A percentile compares a stretch with the other conserved stretches of the same genome.
Conservation (phyloP, 495 filamentous ascomycete genomes). For the Saxophila tyrrhenica region DNA sequence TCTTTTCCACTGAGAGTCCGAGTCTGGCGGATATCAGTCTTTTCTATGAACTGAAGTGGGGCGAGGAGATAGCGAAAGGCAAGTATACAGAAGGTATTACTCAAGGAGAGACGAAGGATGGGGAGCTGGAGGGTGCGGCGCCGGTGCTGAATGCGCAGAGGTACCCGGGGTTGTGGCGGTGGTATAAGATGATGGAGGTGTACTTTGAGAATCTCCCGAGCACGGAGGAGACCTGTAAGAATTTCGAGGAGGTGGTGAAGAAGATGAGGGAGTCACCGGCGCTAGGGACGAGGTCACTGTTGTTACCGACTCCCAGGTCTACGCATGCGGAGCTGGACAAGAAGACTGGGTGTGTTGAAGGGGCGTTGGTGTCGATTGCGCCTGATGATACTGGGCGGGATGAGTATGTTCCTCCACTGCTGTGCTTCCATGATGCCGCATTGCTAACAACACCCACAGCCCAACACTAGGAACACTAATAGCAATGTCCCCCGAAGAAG, state of each 20-base stretch:
- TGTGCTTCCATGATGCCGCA: background rate
- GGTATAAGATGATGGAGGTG: conserved; percentile 19
- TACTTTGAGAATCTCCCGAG: conserved; percentile 18
- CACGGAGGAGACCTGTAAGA: conserved; percentile 11
- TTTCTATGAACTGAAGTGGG: conserved; percentile 27
- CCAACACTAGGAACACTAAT: conserved; percentile 24
- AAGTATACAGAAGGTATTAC: conserved; percentile 23
- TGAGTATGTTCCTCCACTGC: conserved; percentile 5
- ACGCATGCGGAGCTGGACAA: conserved; percentile 18
- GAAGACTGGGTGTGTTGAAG: conserved; percentile 19
- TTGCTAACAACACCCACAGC: background rate
- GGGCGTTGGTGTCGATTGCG: conserved; percentile 22
- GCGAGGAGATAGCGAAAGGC: conserved; percentile 22
- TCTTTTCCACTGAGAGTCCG: conserved; percentile 21
- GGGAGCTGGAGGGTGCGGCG: conserved; percentile 8
- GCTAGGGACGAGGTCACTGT: conserved; percentile 8
- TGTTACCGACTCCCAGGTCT: conserved; percentile 20
- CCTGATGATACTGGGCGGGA: conserved; percentile 28
- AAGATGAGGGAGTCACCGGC: conserved; percentile 13
- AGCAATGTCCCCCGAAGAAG: conserved; percentile 23
- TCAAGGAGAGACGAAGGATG: conserved; percentile 22
- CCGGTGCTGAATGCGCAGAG: conserved; percentile 23
- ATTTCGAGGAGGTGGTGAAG: background rate
- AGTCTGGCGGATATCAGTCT: conserved; percentile 23
- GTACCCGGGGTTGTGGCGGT: conserved; percentile 22